Percentiles rank a stretch among this genome's conserved stretches.
Evolutionary conservation across 768 basidiomycete species (phyloP).

Genomic region (Sporobolomyces phaffii): DNA sequence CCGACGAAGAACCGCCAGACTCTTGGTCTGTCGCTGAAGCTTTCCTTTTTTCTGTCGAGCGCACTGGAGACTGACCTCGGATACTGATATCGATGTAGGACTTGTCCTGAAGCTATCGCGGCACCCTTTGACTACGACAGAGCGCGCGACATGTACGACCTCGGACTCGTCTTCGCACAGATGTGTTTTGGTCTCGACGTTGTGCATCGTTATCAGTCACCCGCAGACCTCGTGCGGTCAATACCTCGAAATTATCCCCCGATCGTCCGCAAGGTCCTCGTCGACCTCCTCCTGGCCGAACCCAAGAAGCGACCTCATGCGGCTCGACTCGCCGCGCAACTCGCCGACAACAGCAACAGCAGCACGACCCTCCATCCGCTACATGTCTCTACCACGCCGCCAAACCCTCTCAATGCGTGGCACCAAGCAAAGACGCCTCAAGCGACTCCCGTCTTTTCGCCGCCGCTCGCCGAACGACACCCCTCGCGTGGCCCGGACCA

Average conservation of each 20-base stretch:
- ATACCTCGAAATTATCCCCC: conserved; percentile 23
- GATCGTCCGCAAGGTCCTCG: conserved; percentile 21
- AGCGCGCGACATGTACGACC: conserved; percentile 39
- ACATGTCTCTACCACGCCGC: conserved; percentile 23
- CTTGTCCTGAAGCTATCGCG: conserved; percentile 30
- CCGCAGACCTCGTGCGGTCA: conserved; percentile 31
- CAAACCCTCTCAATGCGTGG: conserved; percentile 16
- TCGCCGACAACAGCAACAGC: conserved; percentile 29
- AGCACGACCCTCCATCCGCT: neutral
- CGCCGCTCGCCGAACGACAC: conserved; percentile 5
- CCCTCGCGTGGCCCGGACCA: neutral
- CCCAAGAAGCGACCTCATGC: conserved; percentile 30
- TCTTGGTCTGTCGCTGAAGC: conserved; percentile 4
- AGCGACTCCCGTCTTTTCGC: conserved; percentile 20
- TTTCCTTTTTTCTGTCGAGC: neutral
- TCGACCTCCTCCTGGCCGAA: conserved; percentile 34
- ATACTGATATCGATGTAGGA: neutral
- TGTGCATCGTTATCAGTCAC: conserved; percentile 11
- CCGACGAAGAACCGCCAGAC: conserved; percentile 27
- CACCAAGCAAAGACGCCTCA: neutral
- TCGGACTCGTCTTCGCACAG: conserved; percentile 38
- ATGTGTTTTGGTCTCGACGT: conserved; percentile 37
- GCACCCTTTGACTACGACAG: conserved; percentile 39
- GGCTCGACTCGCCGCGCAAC: neutral
- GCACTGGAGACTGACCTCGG: neutral